Base-by-base conservation (phyloP, 176 grass and related monocot species). In the Alloteropsis semialata region DNA sequence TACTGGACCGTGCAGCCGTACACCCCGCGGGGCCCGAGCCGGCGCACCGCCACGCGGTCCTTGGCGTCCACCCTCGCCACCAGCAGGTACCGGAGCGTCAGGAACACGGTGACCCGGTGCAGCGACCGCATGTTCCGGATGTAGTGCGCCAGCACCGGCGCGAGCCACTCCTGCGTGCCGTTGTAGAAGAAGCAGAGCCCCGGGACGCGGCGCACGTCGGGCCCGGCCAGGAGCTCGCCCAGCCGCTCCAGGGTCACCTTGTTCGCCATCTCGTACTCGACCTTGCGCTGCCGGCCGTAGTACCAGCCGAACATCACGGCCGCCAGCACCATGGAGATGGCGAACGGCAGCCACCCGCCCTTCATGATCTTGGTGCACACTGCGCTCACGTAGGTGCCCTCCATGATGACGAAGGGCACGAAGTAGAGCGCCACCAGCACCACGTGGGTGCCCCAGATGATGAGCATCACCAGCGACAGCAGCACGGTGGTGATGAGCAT, bases 401-500 rank as follows among this genome's bases (percentile, higher is more conserved):
- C 90, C 58, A 92, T 65, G 75, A 92, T 75, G 10, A 84, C 51
- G 74, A 95, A 96, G 10, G 56, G 70, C 7, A 89, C 34, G 10
- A 88, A 90, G 42, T 82, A 92, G 32, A 96, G 22, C 49, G n/a
- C 64, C 10, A 74, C 88, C 59, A 92, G 51, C 46, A 87, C 6
- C 34, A 10, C 37, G 65, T 57, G 81, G 70, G 83, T 91, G 87
- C 83, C 86, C 90, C 93, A 96, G 43, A 89, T 69, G 42, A 96
- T 84, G 78, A 91, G 84, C 93, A 91, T 92, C 42, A 96, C 90
- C 56, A 91, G 85, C 34, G 88, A 89, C 51, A 96, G 78, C 61
- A 96, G 45, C 81, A 96, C 74, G 78, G 85, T 92, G 19, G 93
- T 96, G 68, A 96, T 96, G 29, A 92, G 78, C 93, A 96, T 92